Conservation (phyloP, 2,329 filamentous ascomycete genomes). For the Ophiostoma quercus region DNA sequence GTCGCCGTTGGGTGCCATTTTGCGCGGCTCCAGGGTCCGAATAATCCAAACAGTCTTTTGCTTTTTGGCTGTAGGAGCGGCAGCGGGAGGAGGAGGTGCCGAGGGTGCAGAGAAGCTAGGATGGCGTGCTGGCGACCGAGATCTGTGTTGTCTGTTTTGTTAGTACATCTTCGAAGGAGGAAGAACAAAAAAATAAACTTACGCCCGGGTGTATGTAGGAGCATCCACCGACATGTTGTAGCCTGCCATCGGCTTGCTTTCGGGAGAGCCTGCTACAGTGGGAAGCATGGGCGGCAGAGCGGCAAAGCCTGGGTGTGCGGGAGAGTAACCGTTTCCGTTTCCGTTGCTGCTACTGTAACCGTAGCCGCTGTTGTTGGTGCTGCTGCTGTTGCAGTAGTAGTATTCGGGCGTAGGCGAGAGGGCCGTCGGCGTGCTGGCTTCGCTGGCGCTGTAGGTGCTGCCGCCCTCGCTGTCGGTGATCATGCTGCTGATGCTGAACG, state of each 20-base stretch:
- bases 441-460: constrained; percentile 18
- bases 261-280: background rate
- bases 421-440: constrained; percentile 17
- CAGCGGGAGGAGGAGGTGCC: constrained; percentile 12
- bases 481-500: constrained; percentile 21
- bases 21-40: constrained; percentile 25
- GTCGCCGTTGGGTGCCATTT: constrained; percentile 16
- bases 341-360: background rate
- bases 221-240: background rate
- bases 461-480: constrained; percentile 19
- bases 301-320: constrained; percentile 4
- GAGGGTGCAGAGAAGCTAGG: constrained; percentile 12
- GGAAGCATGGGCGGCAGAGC: background rate
- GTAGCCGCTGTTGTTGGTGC: constrained; percentile 16
- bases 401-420: constrained; percentile 19
- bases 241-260: background rate
- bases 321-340: background rate
- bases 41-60: constrained; percentile 27
- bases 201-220: constrained; percentile 2
- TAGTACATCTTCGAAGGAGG: background rate
- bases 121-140: background rate
- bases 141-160: background rate
- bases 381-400: constrained; percentile 15
- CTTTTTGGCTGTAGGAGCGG: constrained; percentile 19
- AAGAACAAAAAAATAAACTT: background rate